Base-by-base conservation (phyloP, 2,329 filamentous ascomycete genomes). In the Aspergillus jensenii region DNA sequence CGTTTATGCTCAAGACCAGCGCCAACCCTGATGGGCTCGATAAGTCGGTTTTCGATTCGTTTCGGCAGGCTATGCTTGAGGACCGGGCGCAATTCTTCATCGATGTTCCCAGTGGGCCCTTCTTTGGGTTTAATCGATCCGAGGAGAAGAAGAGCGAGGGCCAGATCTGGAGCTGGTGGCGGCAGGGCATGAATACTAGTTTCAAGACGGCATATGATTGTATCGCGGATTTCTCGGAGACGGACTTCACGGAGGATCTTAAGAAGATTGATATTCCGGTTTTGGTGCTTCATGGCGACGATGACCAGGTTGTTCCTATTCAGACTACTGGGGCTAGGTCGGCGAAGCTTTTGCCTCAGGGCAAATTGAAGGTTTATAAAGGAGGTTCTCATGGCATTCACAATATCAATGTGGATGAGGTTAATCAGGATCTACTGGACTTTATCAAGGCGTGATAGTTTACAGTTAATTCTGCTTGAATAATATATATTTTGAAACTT, bases 221-320 rank as follows among this genome's bases (percentile, higher is more conserved):
- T 47, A 69, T 78, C 64, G 71, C 68, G 55, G 72, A 69, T 7
- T 77, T 78, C 50, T 75, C 74, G 0, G 75, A 78, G 65, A 78
- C 75, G 4, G 74, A 79, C 63, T 70, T 74, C 25, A 75, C 73
- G 1, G 74, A 74, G 44, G 76, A 78, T 60, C 59, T 79, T 51
- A 72, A 72, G 62, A 72, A 66, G 12, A 71, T 76, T 35, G 65
- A 76, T 48, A 71, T 78, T 45, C 76, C 76, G 0, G 71, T 76
- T 3, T 60, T 78, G 45, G 57, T 77, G 40, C 62, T 78, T 3
- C 76, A 78, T 65, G 76, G 76, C 0, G 69, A 74, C 40, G 76
- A 76, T 63, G 76, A 78, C 58, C 75, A 78, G 59, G 62, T 78
- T 33, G 75, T 77, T 33, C 76, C 76, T 15, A 69, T 78, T 54